phyloP scores from a whole-genome alignment of 495 filamentous ascomycete genomes.

The Hypoxylon rickii region DNA sequence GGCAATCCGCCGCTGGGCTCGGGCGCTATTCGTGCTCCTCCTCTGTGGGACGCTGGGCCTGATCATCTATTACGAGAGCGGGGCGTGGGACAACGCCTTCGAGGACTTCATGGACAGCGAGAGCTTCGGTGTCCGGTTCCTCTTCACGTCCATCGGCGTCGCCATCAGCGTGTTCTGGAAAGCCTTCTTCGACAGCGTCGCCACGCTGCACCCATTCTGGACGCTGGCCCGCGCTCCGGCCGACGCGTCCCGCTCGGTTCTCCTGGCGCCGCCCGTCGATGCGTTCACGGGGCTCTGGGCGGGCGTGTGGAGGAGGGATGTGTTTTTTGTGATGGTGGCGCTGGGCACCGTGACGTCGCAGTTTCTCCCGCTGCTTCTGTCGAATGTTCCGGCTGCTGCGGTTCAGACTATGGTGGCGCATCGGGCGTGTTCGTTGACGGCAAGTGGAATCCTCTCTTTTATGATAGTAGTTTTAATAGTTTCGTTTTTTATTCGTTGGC shows the following conservation, averaged over 20 bases:
- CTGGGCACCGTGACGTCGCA: conserved; percentile 37
- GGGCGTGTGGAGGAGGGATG: conserved; percentile 28
- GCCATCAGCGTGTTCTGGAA: conserved; percentile 42
- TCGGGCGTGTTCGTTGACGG: conserved; percentile 33
- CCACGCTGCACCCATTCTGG: conserved; percentile 36
- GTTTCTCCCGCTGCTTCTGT: conserved; percentile 39
- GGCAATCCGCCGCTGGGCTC: conserved; percentile 36
- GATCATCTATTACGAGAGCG: conserved; percentile 41
- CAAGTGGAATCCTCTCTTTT: conserved; percentile 23
- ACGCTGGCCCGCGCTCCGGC: conserved; percentile 30
- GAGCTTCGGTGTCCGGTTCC: conserved; percentile 44
- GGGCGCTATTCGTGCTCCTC: conserved; percentile 32
- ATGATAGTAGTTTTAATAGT: conserved; percentile 32
- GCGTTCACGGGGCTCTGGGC: conserved; percentile 41
- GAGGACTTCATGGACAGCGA: conserved; percentile 39
- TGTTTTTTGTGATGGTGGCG: conserved; percentile 30
- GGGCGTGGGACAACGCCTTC: conserved; percentile 31
- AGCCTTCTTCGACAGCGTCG: conserved; percentile 41
- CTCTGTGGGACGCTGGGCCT: conserved; percentile 36
- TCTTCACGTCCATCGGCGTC: conserved; percentile 41
- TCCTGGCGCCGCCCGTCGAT: conserved; percentile 37
- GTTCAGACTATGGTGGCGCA: conserved; percentile 34
- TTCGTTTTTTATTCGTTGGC: conserved; percentile 38
- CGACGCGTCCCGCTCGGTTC: conserved; percentile 31
- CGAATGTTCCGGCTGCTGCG: conserved; percentile 44